phyloP scores from a whole-genome alignment of 345 rosid genomes.

The Dovyalis caffra region DNA sequence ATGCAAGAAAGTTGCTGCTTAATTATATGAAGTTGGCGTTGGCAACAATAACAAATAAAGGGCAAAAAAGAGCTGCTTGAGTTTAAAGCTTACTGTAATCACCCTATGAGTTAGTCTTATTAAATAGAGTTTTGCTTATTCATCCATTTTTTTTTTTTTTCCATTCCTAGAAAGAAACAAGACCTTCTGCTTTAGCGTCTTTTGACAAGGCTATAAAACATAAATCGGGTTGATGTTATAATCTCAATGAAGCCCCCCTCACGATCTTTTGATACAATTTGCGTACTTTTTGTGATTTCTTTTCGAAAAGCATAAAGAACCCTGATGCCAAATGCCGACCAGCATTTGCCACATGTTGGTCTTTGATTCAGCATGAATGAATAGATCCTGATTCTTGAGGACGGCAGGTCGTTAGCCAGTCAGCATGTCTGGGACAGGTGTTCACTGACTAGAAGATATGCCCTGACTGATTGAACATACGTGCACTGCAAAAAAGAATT shows the following conservation, averaged over 20 bases:
- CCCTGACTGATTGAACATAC: not conserved
- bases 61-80: constrained; percentile 6
- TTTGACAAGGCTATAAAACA: not conserved
- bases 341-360: not conserved
- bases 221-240: not conserved
- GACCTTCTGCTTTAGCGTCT: not conserved
- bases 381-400: too few species aligned
- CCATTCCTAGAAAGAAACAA: not conserved
- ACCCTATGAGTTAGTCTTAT: not conserved
- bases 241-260: constrained; percentile 1
- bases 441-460: not conserved
- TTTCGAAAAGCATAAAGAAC: not conserved
- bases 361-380: not conserved
- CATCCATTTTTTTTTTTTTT: not conserved
- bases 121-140: constrained; percentile 12
- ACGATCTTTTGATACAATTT: too few species aligned
- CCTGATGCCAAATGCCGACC: not conserved
- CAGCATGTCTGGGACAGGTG: not conserved
- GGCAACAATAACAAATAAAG: constrained; percentile 9
- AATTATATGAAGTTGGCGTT: constrained; percentile 23
- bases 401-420: not conserved
- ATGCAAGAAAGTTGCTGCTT: constrained; percentile 85
- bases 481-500: not conserved
- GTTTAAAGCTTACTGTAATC: constrained; percentile 14
- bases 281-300: not conserved